phyloP scores from a whole-genome alignment of 2,329 filamentous ascomycete species.

The Colletotrichum theobromicola region DNA sequence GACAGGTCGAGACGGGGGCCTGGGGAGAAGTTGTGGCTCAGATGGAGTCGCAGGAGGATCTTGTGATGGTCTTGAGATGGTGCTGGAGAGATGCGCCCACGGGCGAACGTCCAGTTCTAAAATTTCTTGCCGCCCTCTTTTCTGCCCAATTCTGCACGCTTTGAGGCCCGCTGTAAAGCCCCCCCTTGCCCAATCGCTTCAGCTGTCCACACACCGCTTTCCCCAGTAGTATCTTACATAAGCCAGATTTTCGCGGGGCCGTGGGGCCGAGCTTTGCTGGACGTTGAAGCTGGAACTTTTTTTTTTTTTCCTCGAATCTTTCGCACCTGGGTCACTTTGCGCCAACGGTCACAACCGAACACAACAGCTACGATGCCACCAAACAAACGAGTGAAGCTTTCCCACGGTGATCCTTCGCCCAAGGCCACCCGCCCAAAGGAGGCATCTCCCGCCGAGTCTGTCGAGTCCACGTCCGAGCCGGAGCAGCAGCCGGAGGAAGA shows the following conservation, averaged over 20 bases:
- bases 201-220: not conserved
- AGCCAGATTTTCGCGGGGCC: constrained; percentile 14
- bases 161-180: not conserved
- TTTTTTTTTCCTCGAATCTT: not conserved
- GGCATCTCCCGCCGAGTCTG: not conserved
- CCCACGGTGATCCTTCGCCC: not conserved
- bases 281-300: not conserved
- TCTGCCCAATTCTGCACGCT: not conserved
- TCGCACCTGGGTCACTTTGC: not conserved
- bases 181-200: not conserved
- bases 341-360: not conserved
- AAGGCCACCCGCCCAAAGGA: not conserved
- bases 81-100: not conserved
- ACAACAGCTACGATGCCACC: not conserved
- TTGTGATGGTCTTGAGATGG: not conserved
- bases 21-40: not conserved
- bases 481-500: constrained; percentile 5
- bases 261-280: not conserved
- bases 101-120: not conserved
- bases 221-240: not conserved
- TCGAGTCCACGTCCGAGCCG: constrained; percentile 1
- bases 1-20: not conserved
- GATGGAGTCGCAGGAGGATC: not conserved
- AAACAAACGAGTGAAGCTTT: not conserved
- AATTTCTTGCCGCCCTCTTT: not conserved